A percentile compares a stretch with the other conserved stretches of the same genome.
These are phyloP conservation scores for Cercophora sp. DNA, from an alignment of 495 filamentous ascomycete genomes.

Conservation along the genomic window DNA sequence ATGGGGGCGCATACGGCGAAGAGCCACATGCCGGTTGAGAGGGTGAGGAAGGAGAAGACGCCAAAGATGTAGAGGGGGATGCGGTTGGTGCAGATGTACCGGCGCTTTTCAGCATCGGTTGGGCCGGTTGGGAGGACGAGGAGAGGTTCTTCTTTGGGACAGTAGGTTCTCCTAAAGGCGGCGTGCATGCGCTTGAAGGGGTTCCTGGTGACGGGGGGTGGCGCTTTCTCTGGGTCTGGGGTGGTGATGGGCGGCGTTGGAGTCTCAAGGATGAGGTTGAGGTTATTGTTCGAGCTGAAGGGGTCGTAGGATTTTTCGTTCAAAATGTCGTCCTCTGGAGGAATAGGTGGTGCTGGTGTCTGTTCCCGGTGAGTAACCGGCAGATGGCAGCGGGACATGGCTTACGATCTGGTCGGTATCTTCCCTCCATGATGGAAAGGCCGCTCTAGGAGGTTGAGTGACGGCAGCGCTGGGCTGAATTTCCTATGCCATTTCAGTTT, in stretches of 20 bases:
- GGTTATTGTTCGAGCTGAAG: no score
- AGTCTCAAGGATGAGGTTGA: slow-evolving; percentile 1
- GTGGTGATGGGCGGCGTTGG: neutral
- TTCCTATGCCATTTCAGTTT: neutral
- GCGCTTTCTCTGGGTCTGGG: slow-evolving; percentile 12
- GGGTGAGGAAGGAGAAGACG: slow-evolving; percentile 27
- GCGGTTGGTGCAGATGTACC: slow-evolving; percentile 28
- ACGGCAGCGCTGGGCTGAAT: neutral
- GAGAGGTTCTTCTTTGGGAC: slow-evolving; percentile 24
- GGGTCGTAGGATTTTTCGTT: no score
- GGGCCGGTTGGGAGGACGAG: slow-evolving; percentile 28
- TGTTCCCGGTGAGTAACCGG: neutral
- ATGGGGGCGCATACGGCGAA: slow-evolving; percentile 27
- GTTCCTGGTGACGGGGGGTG: no score
- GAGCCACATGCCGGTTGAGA: slow-evolving; percentile 34
- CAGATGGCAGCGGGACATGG: neutral
- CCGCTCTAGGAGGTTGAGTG: neutral
- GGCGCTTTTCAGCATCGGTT: slow-evolving; percentile 28
- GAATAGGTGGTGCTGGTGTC: slow-evolving; percentile 16
- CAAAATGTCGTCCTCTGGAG: no score
- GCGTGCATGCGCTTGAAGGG: no score
- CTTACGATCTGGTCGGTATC: slow-evolving; percentile 8
- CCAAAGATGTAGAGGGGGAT: slow-evolving; percentile 31
- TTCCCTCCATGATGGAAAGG: neutral
- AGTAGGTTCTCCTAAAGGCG: slow-evolving; percentile 28